Base-by-base conservation (phyloP, 345 rosid species). In the Rhodomyrtus tomentosa region DNA sequence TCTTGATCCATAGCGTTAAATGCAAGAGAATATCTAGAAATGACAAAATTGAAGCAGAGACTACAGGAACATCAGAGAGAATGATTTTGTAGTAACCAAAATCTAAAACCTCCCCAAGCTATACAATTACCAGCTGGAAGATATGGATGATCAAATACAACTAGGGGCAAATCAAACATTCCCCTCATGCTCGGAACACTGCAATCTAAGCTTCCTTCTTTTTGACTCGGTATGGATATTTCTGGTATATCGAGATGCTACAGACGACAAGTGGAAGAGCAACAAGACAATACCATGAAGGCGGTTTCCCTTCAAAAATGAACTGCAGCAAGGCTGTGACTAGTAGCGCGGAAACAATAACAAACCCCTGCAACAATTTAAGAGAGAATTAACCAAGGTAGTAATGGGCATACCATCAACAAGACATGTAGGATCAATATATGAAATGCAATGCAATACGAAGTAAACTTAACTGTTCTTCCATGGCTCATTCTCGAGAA, bases 261-360 rank as follows among this genome's bases (percentile, higher is more conserved):
- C 93, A 85, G 62, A 93, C 82, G 45, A 97, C 99, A 0, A 97
- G 94, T 22, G 98, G 99, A 80, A 97, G 93, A 82, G 99, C 95
- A 76, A 93, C 86, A 0, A 96, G 90, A 80, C 96, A 95, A 84
- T 91, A 93, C 49, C 86, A 48, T 16, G 99, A 93, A 8, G 99
- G 99, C 1, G 99, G 95, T 84, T 94, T 93, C 81, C 98, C 99
- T 92, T 97, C 98, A 49, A 95, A 94, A 73, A 94, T 87, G 88
- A 97, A 97, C 88, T 95, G 99, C 83, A 97, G 90, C 85, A 97
- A 50, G 29, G 99, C 98, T 0, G 98, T 97, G 49, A 96, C 99
- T 2, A 97, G 94, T 80, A 97, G 96, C 25, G 99, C 98, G 2
- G 96, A 97, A 42, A 97, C 99, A 86, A 94, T 96, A 87, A 97